Evolutionary conservation across 768 basidiomycete genomes (phyloP).

Genomic region (Auriculariales sp.): DNA sequence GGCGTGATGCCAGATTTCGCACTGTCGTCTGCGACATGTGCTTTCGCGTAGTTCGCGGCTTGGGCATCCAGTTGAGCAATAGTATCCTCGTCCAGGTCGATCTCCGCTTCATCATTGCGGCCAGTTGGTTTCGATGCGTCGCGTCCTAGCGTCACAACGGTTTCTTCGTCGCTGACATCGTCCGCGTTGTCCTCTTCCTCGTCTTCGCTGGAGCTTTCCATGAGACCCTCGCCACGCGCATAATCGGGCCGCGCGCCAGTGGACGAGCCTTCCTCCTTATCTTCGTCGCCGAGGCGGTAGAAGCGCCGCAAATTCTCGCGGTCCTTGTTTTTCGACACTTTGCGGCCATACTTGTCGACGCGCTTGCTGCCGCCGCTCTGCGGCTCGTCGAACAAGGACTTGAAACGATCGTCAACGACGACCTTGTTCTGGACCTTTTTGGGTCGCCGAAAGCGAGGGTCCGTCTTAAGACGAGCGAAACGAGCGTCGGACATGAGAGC

Average conservation of each 20-base stretch:
- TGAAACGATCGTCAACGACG: conserved; percentile 86
- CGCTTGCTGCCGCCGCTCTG: conserved; percentile 29
- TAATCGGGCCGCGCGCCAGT: conserved; percentile 44
- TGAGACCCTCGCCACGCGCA: conserved; percentile 76
- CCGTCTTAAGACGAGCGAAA: conserved; percentile 74
- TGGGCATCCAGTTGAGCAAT: conserved; percentile 63
- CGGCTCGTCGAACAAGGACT: conserved; percentile 47
- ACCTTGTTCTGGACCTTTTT: conserved; percentile 72
- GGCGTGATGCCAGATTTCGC: too few relatives aligned
- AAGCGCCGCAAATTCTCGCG: conserved; percentile 65
- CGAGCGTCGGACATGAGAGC: conserved; percentile 85
- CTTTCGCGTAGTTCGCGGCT: conserved; percentile 42
- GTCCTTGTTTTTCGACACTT: conserved; percentile 50
- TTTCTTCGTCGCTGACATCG: conserved; percentile 32
- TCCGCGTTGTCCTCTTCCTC: conserved; percentile 17
- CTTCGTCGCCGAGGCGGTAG: conserved; percentile 47
- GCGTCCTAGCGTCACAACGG: conserved; percentile 35
- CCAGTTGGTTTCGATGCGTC: conserved; percentile 28
- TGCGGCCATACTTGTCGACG: conserved; percentile 86
- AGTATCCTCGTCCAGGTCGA: conserved; percentile 66
- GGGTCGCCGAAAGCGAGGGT: conserved; percentile 83
- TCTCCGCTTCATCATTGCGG: conserved; percentile 33
- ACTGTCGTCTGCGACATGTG: conserved; percentile 28
- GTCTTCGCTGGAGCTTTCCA: conserved; percentile 70
- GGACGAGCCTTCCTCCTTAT: conserved; percentile 19